Percentiles rank a stretch among this genome's conserved stretches.
Evolutionary conservation across 2,329 filamentous ascomycete genomes (phyloP).

Genomic region (Didymosphaeria variabile): DNA sequence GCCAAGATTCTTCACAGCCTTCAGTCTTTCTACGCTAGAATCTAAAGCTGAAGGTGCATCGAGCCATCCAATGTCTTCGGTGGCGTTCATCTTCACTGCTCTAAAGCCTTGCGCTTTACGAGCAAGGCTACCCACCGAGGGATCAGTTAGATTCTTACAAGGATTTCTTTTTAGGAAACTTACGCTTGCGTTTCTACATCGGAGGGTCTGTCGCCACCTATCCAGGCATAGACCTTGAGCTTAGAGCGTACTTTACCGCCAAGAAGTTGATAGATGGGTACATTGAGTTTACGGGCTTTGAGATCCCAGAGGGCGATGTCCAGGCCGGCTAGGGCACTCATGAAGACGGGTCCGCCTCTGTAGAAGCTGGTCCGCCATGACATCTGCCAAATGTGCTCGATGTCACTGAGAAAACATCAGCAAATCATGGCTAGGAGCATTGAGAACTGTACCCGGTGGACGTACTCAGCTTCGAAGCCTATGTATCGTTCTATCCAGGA

Average conservation of each 20-base stretch:
- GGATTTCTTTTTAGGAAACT: slow-evolving; percentile 29
- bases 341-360: slow-evolving; percentile 79
- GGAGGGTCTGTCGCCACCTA: slow-evolving; percentile 75
- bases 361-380: slow-evolving; percentile 77
- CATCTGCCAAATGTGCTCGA: slow-evolving; percentile 82
- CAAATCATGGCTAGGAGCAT: neutral
- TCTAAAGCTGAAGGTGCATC: slow-evolving; percentile 74
- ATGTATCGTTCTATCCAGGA: slow-evolving; percentile 69
- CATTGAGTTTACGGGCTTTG: slow-evolving; percentile 70
- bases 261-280: slow-evolving; percentile 77
- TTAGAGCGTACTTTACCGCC: slow-evolving; percentile 77
- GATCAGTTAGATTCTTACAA: neutral
- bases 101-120: slow-evolving; percentile 70
- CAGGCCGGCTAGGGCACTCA: slow-evolving; percentile 79
- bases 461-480: slow-evolving; percentile 75
- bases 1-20: slow-evolving; percentile 72
- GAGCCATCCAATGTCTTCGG: slow-evolving; percentile 78
- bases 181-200: slow-evolving; percentile 72
- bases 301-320: slow-evolving; percentile 85
- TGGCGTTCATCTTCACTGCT: slow-evolving; percentile 81
- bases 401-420: slow-evolving; percentile 62
- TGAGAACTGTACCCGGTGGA: neutral
- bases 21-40: slow-evolving; percentile 71
- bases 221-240: slow-evolving; percentile 79
- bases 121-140: slow-evolving; percentile 55